Percentiles rank a stretch among this genome's conserved stretches.
These are phyloP conservation scores for Balakata baccata DNA, from an alignment of 345 rosid genomes.

Conservation along the genomic window DNA sequence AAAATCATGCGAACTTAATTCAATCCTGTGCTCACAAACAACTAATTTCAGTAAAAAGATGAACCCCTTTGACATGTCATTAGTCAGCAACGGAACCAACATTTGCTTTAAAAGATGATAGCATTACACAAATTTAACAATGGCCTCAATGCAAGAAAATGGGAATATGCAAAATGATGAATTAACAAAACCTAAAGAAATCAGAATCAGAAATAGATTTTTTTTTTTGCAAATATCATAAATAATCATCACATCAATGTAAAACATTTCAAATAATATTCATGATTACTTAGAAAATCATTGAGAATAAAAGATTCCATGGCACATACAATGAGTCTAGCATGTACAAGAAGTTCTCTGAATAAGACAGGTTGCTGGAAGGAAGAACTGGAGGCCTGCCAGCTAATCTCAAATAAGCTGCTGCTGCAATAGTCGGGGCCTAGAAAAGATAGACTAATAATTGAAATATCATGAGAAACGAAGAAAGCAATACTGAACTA, in stretches of 20 bases:
- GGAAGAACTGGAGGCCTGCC: conserved; percentile 97
- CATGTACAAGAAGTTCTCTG: conserved; percentile 95
- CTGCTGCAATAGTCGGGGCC: conserved; percentile 84
- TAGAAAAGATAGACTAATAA: conserved; percentile 7
- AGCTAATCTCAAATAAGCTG: conserved; percentile 93
- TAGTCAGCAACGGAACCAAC: not conserved
- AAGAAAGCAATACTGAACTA: too few species aligned
- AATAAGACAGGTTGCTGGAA: conserved; percentile 79
- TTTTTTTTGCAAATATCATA: too few species aligned
- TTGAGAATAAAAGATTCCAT: conserved; percentile 3
- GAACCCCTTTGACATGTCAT: not conserved
- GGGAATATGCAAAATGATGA: not conserved
- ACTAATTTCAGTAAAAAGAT: not conserved
- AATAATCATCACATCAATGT: too few species aligned
- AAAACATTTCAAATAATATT: not conserved
- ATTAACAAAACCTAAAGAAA: not conserved
- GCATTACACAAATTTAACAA: not conserved
- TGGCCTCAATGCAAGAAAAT: conserved; percentile 1
- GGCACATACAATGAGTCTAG: conserved; percentile 78
- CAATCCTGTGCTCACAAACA: not conserved
- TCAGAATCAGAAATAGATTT: not conserved
- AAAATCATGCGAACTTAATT: not conserved
- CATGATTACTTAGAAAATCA: not conserved
- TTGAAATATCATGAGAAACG: not conserved
- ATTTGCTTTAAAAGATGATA: not conserved